Evolutionary conservation across 164 flowering plant species (phyloP).

Genomic region (Umbellularia californica): DNA sequence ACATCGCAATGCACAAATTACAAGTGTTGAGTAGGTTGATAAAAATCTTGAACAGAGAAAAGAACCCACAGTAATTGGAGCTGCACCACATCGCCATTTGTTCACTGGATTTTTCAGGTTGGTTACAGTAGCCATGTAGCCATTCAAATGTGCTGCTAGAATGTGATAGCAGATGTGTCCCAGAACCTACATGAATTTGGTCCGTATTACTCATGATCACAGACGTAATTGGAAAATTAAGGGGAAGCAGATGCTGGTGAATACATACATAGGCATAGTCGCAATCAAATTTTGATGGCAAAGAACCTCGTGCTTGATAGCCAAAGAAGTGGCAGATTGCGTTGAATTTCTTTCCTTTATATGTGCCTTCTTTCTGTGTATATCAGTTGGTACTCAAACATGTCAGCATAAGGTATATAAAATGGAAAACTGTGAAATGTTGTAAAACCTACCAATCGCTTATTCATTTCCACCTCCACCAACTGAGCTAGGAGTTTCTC

Average conservation of each 20-base stretch:
- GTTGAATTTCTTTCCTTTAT: slow-evolving; percentile 97
- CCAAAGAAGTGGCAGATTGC: slow-evolving; percentile 99
- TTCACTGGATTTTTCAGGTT: slow-evolving; percentile 88
- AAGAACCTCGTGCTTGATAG: slow-evolving; percentile 96
- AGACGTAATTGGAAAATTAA: not conserved
- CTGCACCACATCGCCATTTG: slow-evolving; percentile 98
- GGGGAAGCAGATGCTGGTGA: not conserved
- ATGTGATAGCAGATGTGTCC: slow-evolving; percentile 93
- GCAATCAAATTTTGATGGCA: slow-evolving; percentile 96
- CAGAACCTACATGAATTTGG: slow-evolving; percentile 61
- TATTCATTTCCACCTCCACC: slow-evolving; percentile 89
- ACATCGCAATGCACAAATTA: too few species aligned
- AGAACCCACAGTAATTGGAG: slow-evolving; percentile 76
- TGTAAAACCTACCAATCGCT: slow-evolving; percentile 54
- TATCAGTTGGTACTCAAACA: slow-evolving; percentile 11
- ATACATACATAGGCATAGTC: slow-evolving; percentile 91
- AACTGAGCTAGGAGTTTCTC: slow-evolving; percentile 96
- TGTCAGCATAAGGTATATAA: not conserved
- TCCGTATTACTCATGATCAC: slow-evolving; percentile 5
- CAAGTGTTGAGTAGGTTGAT: not conserved
- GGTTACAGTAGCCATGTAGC: slow-evolving; percentile 92
- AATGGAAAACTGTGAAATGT: not conserved
- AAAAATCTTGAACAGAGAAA: not conserved
- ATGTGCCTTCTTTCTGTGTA: slow-evolving; percentile 94
- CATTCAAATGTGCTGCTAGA: slow-evolving; percentile 93